These are phyloP conservation scores for Citrus reticulata DNA, from an alignment of 345 rosid genomes.

Conservation along the genomic window DNA sequence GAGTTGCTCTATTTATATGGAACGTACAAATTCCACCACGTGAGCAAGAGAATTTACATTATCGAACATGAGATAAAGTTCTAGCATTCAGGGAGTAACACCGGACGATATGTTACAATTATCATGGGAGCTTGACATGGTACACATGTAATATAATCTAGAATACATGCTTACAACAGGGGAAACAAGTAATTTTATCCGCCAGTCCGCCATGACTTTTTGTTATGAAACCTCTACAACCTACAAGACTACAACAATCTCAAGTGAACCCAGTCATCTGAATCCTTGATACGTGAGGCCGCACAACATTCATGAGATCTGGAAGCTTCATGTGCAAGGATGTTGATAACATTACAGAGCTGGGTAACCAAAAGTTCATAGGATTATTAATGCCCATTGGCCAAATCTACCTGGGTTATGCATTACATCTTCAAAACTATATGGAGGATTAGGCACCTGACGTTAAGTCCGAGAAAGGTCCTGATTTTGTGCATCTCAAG, in stretches of 20 bases:
- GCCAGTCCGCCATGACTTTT: not conserved
- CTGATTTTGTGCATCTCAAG: not conserved
- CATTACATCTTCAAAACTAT: not conserved
- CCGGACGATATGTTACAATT: conserved; percentile 1
- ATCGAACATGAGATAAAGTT: not conserved
- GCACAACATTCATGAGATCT: not conserved
- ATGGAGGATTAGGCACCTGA: not conserved
- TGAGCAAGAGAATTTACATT: not conserved
- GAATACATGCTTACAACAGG: conserved; percentile 9
- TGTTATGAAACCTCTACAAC: conserved; percentile 3
- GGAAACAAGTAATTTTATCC: not conserved
- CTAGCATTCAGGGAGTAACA: not conserved
- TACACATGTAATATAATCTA: not conserved
- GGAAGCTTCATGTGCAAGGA: not conserved
- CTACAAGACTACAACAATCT: conserved; percentile 3
- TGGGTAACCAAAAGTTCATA: not conserved
- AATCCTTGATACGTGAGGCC: not conserved
- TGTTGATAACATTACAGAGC: not conserved
- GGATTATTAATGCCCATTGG: not conserved
- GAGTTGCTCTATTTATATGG: not conserved
- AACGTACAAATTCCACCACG: not conserved
- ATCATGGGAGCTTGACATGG: not conserved
- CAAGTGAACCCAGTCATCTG: not conserved
- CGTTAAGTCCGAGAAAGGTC: conserved; percentile 19
- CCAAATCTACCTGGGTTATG: conserved; percentile 14